Conservation (phyloP, 306 rosid species). For the barrel medic (Medicago truncatula) region MtrunA17r5.0-ANR NC_053043.1:4162001-4162500, state of each 20-base stretch:
- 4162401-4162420: not conserved
- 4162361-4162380: not conserved
- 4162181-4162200: constrained; percentile 42
- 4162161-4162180: constrained; percentile 33
- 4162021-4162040: constrained; percentile 40
- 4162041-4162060: constrained; percentile 41
- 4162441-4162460: constrained; percentile 15
- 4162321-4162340: constrained; percentile 43
- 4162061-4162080: constrained; percentile 43
- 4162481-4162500: not conserved
- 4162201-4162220: constrained; percentile 42
- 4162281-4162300: constrained; percentile 40
- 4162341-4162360: not conserved
- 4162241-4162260: constrained; percentile 47
- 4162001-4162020: constrained; percentile 44
- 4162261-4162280: constrained; percentile 45
- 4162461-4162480: not conserved
- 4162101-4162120: constrained; percentile 41
- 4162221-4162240: constrained; percentile 47
- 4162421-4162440: not conserved
- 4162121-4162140: constrained; percentile 39
- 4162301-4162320: constrained; percentile 41
- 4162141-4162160: constrained; percentile 44
- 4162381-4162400: not conserved
- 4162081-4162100: constrained; percentile 43